Conservation (phyloP, 2,329 filamentous ascomycete genomes). For the Fusarium fracticaudum region DNA sequence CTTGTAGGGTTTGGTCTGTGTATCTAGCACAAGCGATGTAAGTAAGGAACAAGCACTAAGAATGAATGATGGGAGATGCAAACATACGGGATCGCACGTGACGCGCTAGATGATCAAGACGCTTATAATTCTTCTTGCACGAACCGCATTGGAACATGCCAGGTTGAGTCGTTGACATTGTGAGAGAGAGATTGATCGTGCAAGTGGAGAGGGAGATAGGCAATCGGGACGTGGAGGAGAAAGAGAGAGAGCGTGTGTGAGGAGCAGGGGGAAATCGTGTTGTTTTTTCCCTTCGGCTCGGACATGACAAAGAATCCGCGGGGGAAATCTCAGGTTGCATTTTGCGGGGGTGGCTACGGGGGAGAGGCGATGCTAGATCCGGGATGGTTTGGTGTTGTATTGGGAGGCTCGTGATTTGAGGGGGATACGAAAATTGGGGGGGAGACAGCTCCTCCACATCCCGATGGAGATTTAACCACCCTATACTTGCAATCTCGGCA, state of each 20-base stretch:
- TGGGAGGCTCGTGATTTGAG: background rate
- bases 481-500: background rate
- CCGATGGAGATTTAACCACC: background rate
- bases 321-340: background rate
- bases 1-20: conserved; percentile 45
- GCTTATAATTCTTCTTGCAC: conserved; percentile 43
- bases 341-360: conserved; percentile 6
- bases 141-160: conserved; percentile 43
- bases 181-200: background rate
- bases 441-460: conserved; percentile 1
- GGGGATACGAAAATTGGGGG: background rate
- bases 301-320: conserved; percentile 1
- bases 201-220: conserved; percentile 5
- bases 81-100: conserved; percentile 47
- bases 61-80: background rate
- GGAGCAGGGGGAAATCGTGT: conserved; percentile 2
- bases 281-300: conserved; percentile 13
- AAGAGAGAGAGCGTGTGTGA: background rate
- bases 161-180: conserved; percentile 22
- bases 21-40: conserved; percentile 35
- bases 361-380: background rate
- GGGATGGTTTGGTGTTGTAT: background rate
- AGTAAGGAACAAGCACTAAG: background rate
- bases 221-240: conserved; percentile 26
- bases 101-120: conserved; percentile 46